phyloP scores from a whole-genome alignment of 176 grass and related monocot genomes.

The Oryza punctata region DNA sequence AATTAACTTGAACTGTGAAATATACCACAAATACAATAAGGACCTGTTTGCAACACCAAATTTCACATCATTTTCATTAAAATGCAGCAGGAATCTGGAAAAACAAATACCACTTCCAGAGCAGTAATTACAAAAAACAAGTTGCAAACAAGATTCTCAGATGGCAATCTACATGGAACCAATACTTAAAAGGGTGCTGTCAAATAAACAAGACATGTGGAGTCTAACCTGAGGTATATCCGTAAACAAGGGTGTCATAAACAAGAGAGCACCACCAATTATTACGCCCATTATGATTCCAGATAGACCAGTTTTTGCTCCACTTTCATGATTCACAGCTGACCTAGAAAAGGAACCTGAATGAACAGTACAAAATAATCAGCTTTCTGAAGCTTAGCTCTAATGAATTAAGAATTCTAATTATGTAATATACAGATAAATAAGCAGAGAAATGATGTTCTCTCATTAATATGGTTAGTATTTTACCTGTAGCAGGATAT shows the following conservation, averaged over 20 bases:
- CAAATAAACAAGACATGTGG: constrained; percentile 3
- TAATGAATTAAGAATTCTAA: constrained; percentile 23
- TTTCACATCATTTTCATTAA: neutral
- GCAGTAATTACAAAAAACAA: neutral
- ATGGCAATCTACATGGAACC: neutral
- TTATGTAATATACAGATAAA: constrained; percentile 25
- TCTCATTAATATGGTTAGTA: constrained; percentile 27
- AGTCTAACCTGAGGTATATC: constrained; percentile 92
- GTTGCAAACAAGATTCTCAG: neutral
- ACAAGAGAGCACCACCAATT: constrained; percentile 81
- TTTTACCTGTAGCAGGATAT: constrained; percentile 88
- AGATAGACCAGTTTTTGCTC: constrained; percentile 83
- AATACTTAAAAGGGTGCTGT: neutral
- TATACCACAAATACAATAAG: neutral
- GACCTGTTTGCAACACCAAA: neutral
- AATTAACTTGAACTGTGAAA: constrained; percentile 5
- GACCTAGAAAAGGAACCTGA: constrained; percentile 98
- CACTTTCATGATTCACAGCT: constrained; percentile 97
- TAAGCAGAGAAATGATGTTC: constrained; percentile 14
- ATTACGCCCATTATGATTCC: constrained; percentile 96
- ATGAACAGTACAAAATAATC: constrained; percentile 38
- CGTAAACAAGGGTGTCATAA: constrained; percentile 95
- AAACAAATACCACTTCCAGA: neutral
- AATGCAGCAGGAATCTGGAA: neutral
- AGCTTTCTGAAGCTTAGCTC: constrained; percentile 10